Base-by-base conservation (phyloP, 345 rosid genomes). In the Salix suchowensis region DNA sequence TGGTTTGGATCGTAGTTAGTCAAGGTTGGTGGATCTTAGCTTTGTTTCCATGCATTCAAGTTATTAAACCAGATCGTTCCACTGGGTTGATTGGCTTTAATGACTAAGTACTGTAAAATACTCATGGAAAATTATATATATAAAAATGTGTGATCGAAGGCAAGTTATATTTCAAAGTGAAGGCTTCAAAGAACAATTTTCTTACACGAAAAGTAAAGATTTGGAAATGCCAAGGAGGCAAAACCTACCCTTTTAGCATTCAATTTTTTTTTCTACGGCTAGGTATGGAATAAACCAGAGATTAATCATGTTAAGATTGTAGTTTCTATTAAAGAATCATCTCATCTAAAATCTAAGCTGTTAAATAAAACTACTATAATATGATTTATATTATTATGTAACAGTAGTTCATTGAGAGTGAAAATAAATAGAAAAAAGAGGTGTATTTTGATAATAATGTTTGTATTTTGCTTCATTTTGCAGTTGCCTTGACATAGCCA, bases 21-120 rank as follows among this genome's bases (percentile, higher is more conserved):
- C 64, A 68, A 30, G 74, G 71, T 54, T 71, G 79, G 72, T 66
- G 42, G 68, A 65, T 44, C 40, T 75, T 73, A 21, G 60, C 76
- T 75, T 80, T 42, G 32, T 9, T 26, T 61, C 19, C 61, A 34
- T 40, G 48, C 64, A 68, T 71, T 72, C 76, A 10, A 36, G 12
- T 11, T 42, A 42, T 11, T 11, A 42, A 34, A 34, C 36, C 37
- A 36, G 37, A 36, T 36, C 37, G 7, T 36, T 36, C 6, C 37
- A 36, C 37, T 5, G 37, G 37, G 7, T 42, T 42, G 46, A 12
- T 42, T 42, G 14, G 46, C 11, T 42, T 42, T 42, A 9, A 40
- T 2, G 8, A 40, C 44, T 9, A 40, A 5, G 37, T 36, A 5
- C 37, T 36, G 37, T 40, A 37, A 19, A 32, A 55, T 26, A 55